phyloP scores from a whole-genome alignment of 2,329 filamentous ascomycete species.

The Beauveria scarabaeidicola region DNA sequence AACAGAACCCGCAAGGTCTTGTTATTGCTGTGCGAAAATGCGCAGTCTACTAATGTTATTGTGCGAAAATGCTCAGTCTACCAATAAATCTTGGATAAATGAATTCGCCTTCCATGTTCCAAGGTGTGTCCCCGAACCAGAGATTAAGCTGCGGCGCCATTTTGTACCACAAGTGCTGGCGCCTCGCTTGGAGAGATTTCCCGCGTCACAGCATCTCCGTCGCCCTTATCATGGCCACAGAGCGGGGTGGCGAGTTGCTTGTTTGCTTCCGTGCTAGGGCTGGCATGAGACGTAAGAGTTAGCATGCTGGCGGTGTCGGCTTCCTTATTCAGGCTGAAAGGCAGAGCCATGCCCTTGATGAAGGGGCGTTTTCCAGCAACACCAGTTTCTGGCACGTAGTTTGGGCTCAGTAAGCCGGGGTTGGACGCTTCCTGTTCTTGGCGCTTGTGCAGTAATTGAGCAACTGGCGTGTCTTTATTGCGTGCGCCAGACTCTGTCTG shows the following conservation, averaged over 20 bases:
- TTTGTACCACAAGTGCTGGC: neutral
- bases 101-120: neutral
- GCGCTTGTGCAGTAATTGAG: constrained; percentile 34
- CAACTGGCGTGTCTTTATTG: constrained; percentile 34
- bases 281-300: constrained; percentile 45
- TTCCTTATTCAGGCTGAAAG: constrained; percentile 59
- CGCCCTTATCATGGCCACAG: constrained; percentile 20
- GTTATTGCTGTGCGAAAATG: neutral
- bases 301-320: constrained; percentile 62
- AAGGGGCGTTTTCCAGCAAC: constrained; percentile 55
- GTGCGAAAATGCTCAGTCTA: neutral
- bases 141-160: neutral
- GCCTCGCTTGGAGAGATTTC: neutral
- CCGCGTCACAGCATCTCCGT: neutral
- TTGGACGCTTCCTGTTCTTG: constrained; percentile 30
- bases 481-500: constrained; percentile 30
- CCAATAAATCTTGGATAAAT: neutral
- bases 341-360: constrained; percentile 61
- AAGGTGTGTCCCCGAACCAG: neutral
- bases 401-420: constrained; percentile 34
- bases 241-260: constrained; percentile 1
- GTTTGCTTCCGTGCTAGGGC: constrained; percentile 13
- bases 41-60: neutral
- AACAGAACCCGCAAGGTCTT: neutral
- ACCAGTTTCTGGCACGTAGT: constrained; percentile 38